These are phyloP conservation scores for Wallemia ichthyophaga DNA, from an alignment of 1,284 basidiomycete genomes.

Conservation along the genomic window DNA sequence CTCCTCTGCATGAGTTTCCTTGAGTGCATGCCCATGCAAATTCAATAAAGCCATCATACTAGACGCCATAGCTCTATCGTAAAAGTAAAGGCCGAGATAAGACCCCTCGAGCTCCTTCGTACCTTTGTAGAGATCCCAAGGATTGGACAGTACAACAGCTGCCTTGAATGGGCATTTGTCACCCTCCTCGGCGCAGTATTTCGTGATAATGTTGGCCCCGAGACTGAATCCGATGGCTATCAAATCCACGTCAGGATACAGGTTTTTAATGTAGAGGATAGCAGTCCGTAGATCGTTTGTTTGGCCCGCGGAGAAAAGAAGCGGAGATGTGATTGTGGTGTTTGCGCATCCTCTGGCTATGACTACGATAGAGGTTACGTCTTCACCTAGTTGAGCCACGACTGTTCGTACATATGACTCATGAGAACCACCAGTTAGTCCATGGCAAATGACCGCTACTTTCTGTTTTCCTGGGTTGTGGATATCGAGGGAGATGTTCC, in stretches of 20 bases:
- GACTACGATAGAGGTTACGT: slow-evolving; percentile 7
- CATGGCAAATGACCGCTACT: not conserved
- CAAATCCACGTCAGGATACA: slow-evolving; percentile 10
- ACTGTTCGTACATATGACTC: not conserved
- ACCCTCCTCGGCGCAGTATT: slow-evolving; percentile 12
- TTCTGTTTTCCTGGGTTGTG: not conserved
- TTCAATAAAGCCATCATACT: not conserved
- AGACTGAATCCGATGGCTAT: slow-evolving; percentile 13
- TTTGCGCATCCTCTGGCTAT: slow-evolving; percentile 11
- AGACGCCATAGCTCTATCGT: not conserved
- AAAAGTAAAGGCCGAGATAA: not conserved
- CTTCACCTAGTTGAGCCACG: not conserved
- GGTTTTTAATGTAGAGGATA: slow-evolving; percentile 10
- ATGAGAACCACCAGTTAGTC: not conserved
- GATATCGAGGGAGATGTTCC: not conserved
- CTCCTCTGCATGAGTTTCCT: not conserved
- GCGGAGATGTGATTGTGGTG: slow-evolving; percentile 3
- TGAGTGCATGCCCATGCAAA: not conserved
- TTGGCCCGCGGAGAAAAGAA: slow-evolving; percentile 13
- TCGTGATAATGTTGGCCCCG: slow-evolving; percentile 13
- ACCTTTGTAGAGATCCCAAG: slow-evolving; percentile 11
- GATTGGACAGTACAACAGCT: slow-evolving; percentile 10
- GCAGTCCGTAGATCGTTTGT: slow-evolving; percentile 12
- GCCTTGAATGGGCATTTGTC: slow-evolving; percentile 10
- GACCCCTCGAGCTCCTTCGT: slow-evolving; percentile 8